Base-by-base conservation (phyloP, 2,329 filamentous ascomycete species). In the Exserohilum turcica region DNA sequence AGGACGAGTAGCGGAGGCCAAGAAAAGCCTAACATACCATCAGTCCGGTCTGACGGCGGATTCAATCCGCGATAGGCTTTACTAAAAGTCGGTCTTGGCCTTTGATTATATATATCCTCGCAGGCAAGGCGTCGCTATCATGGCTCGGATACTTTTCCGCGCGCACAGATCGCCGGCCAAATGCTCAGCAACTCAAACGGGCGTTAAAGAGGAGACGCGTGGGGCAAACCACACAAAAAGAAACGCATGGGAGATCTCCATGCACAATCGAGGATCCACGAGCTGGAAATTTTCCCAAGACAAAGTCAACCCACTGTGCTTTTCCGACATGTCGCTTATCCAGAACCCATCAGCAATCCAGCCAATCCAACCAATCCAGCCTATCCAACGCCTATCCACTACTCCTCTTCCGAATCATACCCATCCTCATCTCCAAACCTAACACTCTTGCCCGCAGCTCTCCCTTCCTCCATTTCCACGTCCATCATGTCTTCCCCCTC, bases 321-420 rank as follows among this genome's bases (percentile, higher is more conserved):
- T 24, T 24, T 24, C 21, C 21, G 21, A 24, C 4, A 24, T 24
- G 7, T 5, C 21, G 21, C 21, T 24, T 24, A 24, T 24, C 21
- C 21, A 24, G 4, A 24, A 24, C 4, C 21, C 21, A 24, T 24
- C 21, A 7, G 7, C 21, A 24, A 24, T 15, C 18, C 18, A 12
- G 1, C 16, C 16, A 18, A 6, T 16, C 9, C 35, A 37, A 12
- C 35, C 9, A 37, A 0, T 37, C 15, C 3, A 12, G 2, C 19
- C 3, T 7, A 13, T 21, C 5, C 19, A 39, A 12, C 15, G 19
- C 5, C 18, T 24, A 24, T 24, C 29, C 24, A 61, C 6, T 43
- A 52, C 21, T 54, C 36, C 6, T 56, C 61, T 13, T 47, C 54
- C 12, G 57, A 48, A 5, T 52, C 47, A 37, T 64, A 52, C 3